phyloP scores from a whole-genome alignment of 2,329 filamentous ascomycete genomes.

The Truncatella angustata region DNA sequence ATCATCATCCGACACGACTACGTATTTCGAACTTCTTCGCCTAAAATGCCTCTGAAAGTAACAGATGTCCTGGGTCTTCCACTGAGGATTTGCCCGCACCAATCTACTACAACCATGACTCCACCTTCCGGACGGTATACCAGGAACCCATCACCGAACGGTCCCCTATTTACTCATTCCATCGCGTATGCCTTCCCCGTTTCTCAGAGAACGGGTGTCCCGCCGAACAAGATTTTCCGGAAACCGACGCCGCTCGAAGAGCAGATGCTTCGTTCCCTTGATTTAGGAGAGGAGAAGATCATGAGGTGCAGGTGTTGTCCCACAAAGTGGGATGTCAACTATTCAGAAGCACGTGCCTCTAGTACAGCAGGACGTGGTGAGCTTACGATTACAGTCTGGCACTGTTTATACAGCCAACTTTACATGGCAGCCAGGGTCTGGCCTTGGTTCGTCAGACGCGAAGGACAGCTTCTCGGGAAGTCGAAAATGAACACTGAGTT shows the following conservation, averaged over 20 bases:
- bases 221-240: neutral
- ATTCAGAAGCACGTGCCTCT: neutral
- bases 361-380: neutral
- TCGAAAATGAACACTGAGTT: conserved; percentile 6
- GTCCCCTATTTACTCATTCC: neutral
- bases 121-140: neutral
- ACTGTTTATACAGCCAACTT: neutral
- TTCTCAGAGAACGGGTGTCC: neutral
- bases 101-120: neutral
- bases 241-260: conserved; percentile 1
- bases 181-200: neutral
- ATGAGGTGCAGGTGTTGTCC: neutral
- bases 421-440: neutral
- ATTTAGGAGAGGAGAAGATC: neutral
- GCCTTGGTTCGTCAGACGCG: conserved; percentile 2
- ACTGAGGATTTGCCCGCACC: conserved; percentile 4
- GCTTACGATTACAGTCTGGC: neutral
- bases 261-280: neutral
- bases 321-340: conserved; percentile 3
- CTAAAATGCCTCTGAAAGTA: neutral
- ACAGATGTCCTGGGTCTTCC: neutral
- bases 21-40: neutral
- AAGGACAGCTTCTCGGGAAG: neutral
- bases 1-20: neutral
- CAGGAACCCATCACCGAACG: neutral